Percentiles rank a stretch among this genome's conserved stretches.
Conservation (phyloP, 306 rosid genomes). For the Fragaria iinumae region DNA sequence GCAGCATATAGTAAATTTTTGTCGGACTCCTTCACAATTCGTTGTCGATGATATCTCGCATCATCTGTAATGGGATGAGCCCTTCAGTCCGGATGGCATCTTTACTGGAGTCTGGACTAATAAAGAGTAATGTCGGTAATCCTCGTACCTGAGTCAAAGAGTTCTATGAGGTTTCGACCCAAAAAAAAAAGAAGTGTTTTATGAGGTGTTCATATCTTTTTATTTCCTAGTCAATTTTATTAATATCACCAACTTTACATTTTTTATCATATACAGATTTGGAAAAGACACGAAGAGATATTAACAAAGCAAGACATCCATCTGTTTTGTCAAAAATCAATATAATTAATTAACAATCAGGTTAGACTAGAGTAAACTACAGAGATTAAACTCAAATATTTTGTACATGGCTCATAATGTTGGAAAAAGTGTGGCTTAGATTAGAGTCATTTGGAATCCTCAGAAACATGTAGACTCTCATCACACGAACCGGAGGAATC, state of each 20-base stretch:
- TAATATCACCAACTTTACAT: background rate
- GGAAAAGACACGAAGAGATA: background rate
- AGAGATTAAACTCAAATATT: background rate
- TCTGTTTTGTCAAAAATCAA: background rate
- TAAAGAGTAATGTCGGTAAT: constrained; percentile 76
- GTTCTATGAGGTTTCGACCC: background rate
- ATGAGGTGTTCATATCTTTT: background rate
- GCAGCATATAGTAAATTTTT: background rate
- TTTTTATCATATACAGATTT: too few species aligned
- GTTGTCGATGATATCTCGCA: constrained; percentile 75
- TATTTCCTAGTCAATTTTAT: background rate
- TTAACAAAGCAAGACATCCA: constrained; percentile 8
- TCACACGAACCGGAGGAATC: too few species aligned
- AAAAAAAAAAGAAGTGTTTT: too few species aligned
- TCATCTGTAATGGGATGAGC: constrained; percentile 89
- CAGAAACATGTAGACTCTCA: too few species aligned
- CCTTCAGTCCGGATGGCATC: constrained; percentile 91
- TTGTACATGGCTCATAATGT: background rate
- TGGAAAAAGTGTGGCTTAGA: too few species aligned
- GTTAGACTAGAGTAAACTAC: background rate
- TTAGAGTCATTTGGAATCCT: too few species aligned
- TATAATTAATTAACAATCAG: background rate
- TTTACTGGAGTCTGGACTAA: constrained; percentile 80
- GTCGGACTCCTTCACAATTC: constrained; percentile 51
- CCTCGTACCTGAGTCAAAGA: constrained; percentile 64